Base-by-base conservation (phyloP, 257 asterid genomes). In the Solanum rostratum region DNA sequence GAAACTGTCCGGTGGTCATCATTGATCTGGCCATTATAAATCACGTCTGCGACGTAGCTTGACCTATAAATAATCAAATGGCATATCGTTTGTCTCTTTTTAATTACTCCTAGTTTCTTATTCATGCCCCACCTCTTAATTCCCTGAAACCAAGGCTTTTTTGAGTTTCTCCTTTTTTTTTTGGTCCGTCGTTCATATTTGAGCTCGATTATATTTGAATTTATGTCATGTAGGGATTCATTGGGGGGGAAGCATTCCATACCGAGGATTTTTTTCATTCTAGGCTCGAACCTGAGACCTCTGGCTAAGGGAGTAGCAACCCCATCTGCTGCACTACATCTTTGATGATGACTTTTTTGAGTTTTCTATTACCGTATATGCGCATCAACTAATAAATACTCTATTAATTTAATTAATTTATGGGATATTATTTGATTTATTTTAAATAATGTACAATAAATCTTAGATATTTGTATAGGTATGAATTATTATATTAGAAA, bases 141-240 rank as follows among this genome's bases (percentile, higher is more conserved):
- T 60, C 68, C 68, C 30, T 11, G 16, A 16, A 22, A 22, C 10
- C 68, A 22, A 19, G 30, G 11, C 3, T 10, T 30, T 15, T 19
- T 55, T 39, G 37, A 33, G 37, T 33, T 3, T n/a, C n/a, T n/a
- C n/a, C n/a, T n/a, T n/a, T n/a, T n/a, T n/a, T n/a, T n/a, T n/a
- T n/a, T n/a, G n/a, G n/a, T n/a, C n/a, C n/a, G n/a, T n/a, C n/a
- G 0, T 0, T 0, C 3, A 30, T 30, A 30, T 30, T 30, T 3
- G 2, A 33, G 37, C 0, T 33, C 5, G 37, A 33, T 3, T 33
- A 33, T 33, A 33, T 33, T 33, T 33, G 37, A 5, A 33, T 33
- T 33, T 33, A 33, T 33, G 2, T 33, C 1, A 0, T 33, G 37
- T 3, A 33, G 37, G 5, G 4, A 33, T 33, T 0, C 4, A 0